Evolutionary conservation across 169 alveolate species (phyloP).

Genomic region (Blepharisma undulans): DNA sequence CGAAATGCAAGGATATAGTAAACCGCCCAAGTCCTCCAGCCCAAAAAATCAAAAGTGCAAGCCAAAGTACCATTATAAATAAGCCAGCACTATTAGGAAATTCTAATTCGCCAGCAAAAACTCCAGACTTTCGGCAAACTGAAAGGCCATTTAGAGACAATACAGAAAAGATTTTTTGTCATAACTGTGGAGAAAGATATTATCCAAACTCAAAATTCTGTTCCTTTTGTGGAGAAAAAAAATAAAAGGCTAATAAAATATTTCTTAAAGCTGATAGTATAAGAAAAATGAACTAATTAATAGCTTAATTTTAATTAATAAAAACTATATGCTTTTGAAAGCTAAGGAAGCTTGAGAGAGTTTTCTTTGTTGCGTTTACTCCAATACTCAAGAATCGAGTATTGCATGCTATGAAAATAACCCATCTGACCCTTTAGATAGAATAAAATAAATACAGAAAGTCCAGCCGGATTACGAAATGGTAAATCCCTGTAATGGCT

Average conservation of each 20-base stretch:
- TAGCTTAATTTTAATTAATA: too few species aligned
- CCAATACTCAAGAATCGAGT: too few species aligned
- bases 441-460: not conserved
- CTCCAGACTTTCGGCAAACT: not conserved
- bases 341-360: too few species aligned
- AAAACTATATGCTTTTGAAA: too few species aligned
- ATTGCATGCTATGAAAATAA: too few species aligned
- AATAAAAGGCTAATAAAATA: not conserved
- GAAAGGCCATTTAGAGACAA: not conserved
- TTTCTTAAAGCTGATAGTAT: too few species aligned
- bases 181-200: not conserved
- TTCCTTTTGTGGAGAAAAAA: not conserved
- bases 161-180: not conserved
- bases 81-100: not conserved
- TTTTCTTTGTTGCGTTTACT: too few species aligned
- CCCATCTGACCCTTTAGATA: too few species aligned
- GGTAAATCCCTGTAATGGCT: too few species aligned
- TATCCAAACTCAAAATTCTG: not conserved
- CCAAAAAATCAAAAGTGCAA: not conserved
- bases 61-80: not conserved
- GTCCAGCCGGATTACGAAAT: not conserved
- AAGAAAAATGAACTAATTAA: too few species aligned
- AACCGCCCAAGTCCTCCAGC: conserved; percentile 63
- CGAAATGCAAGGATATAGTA: conserved; percentile 50
- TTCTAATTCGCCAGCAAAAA: not conserved